Evolutionary conservation across 371 early-diverging fungal species (phyloP).

Genomic region (Syncephalastrum contaminatum): DNA sequence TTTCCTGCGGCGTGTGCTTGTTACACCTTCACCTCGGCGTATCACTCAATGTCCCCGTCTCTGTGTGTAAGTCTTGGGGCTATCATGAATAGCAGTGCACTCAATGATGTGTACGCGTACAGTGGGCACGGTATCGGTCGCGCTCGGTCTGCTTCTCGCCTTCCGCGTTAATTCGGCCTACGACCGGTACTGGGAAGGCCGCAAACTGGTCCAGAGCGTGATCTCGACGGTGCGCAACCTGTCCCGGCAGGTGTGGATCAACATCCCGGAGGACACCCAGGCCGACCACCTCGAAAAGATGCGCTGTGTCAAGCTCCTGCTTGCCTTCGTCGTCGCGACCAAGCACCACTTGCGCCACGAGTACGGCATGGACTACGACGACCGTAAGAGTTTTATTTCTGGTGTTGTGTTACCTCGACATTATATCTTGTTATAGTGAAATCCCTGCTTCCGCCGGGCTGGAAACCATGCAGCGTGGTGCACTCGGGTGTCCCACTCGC

Average conservation of each 20-base stretch:
- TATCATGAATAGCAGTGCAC: too few relatives aligned
- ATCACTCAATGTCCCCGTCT: slow-evolving; percentile 31
- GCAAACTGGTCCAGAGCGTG: slow-evolving; percentile 62
- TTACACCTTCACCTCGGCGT: slow-evolving; percentile 22
- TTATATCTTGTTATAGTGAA: slow-evolving; percentile 23
- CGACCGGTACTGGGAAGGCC: slow-evolving; percentile 77
- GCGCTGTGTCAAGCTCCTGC: slow-evolving; percentile 68
- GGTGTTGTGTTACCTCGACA: too few relatives aligned
- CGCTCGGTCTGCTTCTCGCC: slow-evolving; percentile 71
- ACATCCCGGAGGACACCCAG: slow-evolving; percentile 44
- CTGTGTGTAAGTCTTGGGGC: slow-evolving; percentile 42
- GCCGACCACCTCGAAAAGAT: slow-evolving; percentile 63
- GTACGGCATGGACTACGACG: slow-evolving; percentile 52
- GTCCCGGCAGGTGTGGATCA: slow-evolving; percentile 67
- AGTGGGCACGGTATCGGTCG: slow-evolving; percentile 60
- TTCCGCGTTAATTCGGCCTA: slow-evolving; percentile 83
- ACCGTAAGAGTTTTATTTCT: slow-evolving; percentile 26
- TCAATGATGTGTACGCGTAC: background rate
- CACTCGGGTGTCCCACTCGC: too few relatives aligned
- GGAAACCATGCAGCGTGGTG: slow-evolving; percentile 13
- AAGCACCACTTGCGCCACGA: slow-evolving; percentile 77
- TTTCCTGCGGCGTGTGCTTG: slow-evolving; percentile 30
- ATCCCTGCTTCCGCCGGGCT: slow-evolving; percentile 27
- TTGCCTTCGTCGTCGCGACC: slow-evolving; percentile 67
- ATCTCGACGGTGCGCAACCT: slow-evolving; percentile 60